Base-by-base conservation (phyloP, 176 grass and related monocot species). In the Lolium multiflorum region DNA sequence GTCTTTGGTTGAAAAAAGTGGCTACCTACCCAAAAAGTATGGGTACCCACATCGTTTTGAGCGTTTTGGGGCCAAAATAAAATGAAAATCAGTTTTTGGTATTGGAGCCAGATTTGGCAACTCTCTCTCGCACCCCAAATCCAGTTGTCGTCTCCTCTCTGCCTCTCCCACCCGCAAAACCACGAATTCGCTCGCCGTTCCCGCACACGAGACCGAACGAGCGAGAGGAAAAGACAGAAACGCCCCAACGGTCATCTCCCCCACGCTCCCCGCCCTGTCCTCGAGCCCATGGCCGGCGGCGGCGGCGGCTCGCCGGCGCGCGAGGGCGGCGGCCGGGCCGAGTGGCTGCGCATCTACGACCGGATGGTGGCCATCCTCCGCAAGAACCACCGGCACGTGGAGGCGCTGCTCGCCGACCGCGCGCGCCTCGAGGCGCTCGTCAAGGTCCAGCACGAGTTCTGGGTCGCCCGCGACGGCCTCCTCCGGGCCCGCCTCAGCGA, bases 281-380 rank as follows among this genome's bases (percentile, higher is more conserved):
- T 43, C 1, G 48, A 66, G 65, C 74, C 37, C 28, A 92, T 89
- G 87, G 61, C 50, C 51, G 50, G 7, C 21, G 66, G 10, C 74
- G 39, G 15, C 20, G 41, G 41, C 21, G 39, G 24, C 62, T 31
- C 52, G n/a, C 49, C 31, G 58, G 22, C 59, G 60, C 57, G 66
- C 7, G 48, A 46, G 3, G 17, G 16, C 54, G 50, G 48, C 16
- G 85, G 71, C 12, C 54, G 43, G 41, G 55, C 37, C 0, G 63
- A 89, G 64, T 89, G 87, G 89, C 46, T 70, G 25, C 61, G 80
- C 5, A 37, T 81, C 48, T 91, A 84, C 56, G 20, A 71, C 48
- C 20, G 76, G 16, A 44, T 94, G 31, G 81, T 68, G 10, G 37
- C 48, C 80, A 39, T 90, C 63, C 70, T 94, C 39, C 87, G 77